Evolutionary conservation across 345 rosid genomes (phyloP).

Genomic region (Isatis tinctoria): DNA sequence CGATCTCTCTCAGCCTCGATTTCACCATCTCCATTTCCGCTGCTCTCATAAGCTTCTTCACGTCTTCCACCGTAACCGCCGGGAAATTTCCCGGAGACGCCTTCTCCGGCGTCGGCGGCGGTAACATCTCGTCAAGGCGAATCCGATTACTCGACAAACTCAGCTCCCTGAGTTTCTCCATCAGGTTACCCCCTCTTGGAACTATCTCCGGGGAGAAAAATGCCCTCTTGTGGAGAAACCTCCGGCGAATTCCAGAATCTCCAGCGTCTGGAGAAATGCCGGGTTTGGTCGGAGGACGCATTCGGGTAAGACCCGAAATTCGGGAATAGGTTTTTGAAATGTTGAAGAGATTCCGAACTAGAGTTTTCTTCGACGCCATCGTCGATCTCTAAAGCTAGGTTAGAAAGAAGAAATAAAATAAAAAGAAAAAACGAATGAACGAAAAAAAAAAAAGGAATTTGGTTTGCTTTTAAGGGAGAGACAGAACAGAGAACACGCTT

Average conservation of each 20-base stretch:
- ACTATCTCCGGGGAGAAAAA: slow-evolving; percentile 39
- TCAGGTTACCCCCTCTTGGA: slow-evolving; percentile 39
- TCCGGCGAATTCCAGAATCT: slow-evolving; percentile 53
- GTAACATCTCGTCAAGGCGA: slow-evolving; percentile 51
- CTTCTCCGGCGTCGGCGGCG: slow-evolving; percentile 28
- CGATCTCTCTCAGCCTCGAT: slow-evolving; percentile 54
- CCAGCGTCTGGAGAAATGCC: slow-evolving; percentile 56
- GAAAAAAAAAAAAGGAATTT: neutral
- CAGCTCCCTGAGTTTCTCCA: slow-evolving; percentile 53
- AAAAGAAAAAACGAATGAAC: neutral
- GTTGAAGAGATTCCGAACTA: slow-evolving; percentile 59
- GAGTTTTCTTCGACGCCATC: slow-evolving; percentile 71
- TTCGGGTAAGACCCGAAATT: slow-evolving; percentile 31
- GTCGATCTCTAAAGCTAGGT: neutral
- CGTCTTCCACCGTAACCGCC: slow-evolving; percentile 57
- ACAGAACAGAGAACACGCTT: slow-evolving; percentile 16
- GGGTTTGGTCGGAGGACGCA: slow-evolving; percentile 32
- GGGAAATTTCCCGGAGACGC: slow-evolving; percentile 5
- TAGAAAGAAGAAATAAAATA: neutral
- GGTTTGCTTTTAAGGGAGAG: neutral
- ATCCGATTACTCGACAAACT: slow-evolving; percentile 52
- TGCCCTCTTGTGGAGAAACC: slow-evolving; percentile 63
- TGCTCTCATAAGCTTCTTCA: slow-evolving; percentile 72
- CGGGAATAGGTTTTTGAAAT: slow-evolving; percentile 50
- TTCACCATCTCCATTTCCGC: slow-evolving; percentile 75